Evolutionary conservation across 169 alveolate genomes (phyloP).

Genomic region (Plasmodium relictum): DNA sequence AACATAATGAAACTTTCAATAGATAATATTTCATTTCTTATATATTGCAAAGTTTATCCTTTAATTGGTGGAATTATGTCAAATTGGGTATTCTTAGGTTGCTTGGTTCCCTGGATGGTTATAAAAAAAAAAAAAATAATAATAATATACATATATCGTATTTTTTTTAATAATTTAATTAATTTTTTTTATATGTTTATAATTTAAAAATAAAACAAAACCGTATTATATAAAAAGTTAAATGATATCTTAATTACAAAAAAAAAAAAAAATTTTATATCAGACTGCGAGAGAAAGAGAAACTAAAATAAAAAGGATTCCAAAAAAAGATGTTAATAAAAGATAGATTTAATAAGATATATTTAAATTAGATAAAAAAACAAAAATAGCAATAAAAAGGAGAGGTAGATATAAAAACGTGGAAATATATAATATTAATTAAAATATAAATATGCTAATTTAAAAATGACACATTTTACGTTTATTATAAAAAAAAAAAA

Average conservation of each 20-base stretch:
- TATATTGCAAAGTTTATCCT: conserved; percentile 84
- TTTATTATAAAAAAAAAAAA: no score
- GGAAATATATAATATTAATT: neutral
- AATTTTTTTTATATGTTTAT: neutral
- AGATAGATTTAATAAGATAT: conserved; percentile 14
- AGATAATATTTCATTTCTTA: conserved; percentile 83
- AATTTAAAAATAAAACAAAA: neutral
- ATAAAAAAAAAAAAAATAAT: conserved; percentile 1
- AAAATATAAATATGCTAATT: no score
- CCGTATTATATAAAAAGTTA: neutral
- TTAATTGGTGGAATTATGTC: conserved; percentile 85
- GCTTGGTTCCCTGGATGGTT: conserved; percentile 79
- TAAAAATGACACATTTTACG: no score
- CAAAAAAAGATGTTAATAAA: conserved; percentile 32
- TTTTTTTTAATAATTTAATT: neutral
- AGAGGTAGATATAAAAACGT: neutral
- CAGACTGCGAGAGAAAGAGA: conserved; percentile 75
- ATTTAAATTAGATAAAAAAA: neutral
- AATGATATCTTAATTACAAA: neutral
- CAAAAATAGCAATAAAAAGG: neutral
- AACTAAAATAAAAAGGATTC: conserved; percentile 42
- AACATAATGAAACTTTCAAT: conserved; percentile 85
- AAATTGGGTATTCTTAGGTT: conserved; percentile 85
- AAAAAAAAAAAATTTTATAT: conserved; percentile 13
- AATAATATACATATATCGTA: neutral